Base-by-base conservation (phyloP, 345 rosid species). In the Lumnitzera littorea region DNA sequence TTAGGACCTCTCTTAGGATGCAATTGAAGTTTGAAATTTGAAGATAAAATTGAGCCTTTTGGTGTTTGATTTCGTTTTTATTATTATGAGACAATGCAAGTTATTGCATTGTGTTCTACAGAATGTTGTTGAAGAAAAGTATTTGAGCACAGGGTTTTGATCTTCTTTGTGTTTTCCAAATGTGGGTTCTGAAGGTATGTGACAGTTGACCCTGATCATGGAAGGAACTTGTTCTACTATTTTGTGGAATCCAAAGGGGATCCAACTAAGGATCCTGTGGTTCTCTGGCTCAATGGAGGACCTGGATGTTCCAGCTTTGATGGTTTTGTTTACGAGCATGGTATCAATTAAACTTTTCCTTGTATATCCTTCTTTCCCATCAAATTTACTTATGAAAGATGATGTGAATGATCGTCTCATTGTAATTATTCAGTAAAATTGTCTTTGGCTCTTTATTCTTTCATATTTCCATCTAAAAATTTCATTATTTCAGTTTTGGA, bases 241-340 rank as follows among this genome's bases (percentile, higher is more conserved):
- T 79, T 92, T 9, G 89, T 83, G 65, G 85, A 70, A 70, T 91
- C 96, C 5, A 84, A 91, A 75, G 63, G 88, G 73, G 78, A 83
- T 52, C 84, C 95, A 12, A 61, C 86, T 2, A 16, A 55, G 60
- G 96, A 87, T 78, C 95, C 95, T 5, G 82, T 91, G 60, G 95
- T 89, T 57, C 80, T 89, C 54, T 91, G 98, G 98, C 91, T 91
- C 52, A 91, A 89, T 67, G 96, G 98, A 59, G 98, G 98, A 62
- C 96, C 96, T 8, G 98, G 92, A 48, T 91, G 98, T 78, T 91
- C 98, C 46, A 91, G 98, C 86, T 85, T 87, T 65, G 96, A 91
- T 64, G 98, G 88, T 11, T 89, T 91, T 64, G 72, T 91, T 11
- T 91, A 87, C 24, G 95, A 91, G 67, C 92, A 86, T 11, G 96